phyloP scores from a whole-genome alignment of 805 yeast species.

The Kluyveromyces nonfermentans region DNA sequence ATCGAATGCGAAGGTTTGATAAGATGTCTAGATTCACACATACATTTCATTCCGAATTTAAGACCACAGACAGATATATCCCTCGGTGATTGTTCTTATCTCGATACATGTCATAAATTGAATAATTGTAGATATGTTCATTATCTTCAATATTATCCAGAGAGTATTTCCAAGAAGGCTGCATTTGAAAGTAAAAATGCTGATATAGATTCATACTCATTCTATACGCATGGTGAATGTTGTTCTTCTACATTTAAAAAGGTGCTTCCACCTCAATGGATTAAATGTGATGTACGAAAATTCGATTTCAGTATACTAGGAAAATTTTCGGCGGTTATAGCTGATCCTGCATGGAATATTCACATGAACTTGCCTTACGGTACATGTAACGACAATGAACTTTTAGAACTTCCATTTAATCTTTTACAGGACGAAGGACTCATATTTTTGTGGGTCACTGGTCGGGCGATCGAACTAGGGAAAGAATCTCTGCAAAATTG shows the following conservation, averaged over 20 bases:
- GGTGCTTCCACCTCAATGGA: constrained; percentile 66
- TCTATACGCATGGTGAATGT: constrained; percentile 30
- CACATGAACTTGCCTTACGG: constrained; percentile 81
- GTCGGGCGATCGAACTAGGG: constrained; percentile 85
- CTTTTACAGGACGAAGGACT: constrained; percentile 77
- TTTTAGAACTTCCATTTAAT: constrained; percentile 55
- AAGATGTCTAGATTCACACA: constrained; percentile 29
- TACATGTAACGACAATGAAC: constrained; percentile 67
- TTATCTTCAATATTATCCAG: constrained; percentile 41
- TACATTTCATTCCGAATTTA: constrained; percentile 47
- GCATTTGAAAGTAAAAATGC: constrained; percentile 12
- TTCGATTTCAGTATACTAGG: constrained; percentile 68
- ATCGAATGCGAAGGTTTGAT: constrained; percentile 15
- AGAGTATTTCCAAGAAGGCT: constrained; percentile 16
- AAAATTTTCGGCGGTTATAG: constrained; percentile 71
- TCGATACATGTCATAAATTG: constrained; percentile 88
- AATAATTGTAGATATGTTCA: constrained; percentile 75
- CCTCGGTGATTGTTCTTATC: constrained; percentile 85
- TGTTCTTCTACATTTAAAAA: constrained; percentile 28
- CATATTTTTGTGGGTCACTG: constrained; percentile 87
- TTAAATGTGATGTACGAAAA: constrained; percentile 69
- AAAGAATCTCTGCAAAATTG: constrained; percentile 63
- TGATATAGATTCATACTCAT: constrained; percentile 18
- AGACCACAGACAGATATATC: constrained; percentile 56
- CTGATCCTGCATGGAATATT: constrained; percentile 96